Evolutionary conservation across 306 rosid species (phyloP).

Genomic region (Heteromeles arbutifolia): DNA sequence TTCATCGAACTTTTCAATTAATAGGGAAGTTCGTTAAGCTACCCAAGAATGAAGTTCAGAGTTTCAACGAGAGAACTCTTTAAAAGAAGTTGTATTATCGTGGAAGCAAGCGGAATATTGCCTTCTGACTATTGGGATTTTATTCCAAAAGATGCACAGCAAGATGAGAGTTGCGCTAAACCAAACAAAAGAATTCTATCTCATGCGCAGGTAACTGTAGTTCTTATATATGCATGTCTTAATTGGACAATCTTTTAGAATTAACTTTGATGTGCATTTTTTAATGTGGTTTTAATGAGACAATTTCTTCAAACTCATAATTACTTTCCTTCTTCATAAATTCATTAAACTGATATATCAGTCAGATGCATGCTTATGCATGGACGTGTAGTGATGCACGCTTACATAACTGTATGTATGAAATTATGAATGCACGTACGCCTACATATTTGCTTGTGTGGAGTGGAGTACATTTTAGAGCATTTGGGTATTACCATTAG

Average conservation of each 20-base stretch:
- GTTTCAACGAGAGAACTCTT: slow-evolving; percentile 63
- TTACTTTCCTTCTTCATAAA: neutral
- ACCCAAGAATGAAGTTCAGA: slow-evolving; percentile 68
- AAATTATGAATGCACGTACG: neutral
- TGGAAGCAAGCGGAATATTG: slow-evolving; percentile 48
- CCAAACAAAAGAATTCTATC: slow-evolving; percentile 64
- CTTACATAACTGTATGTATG: neutral
- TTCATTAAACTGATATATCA: neutral
- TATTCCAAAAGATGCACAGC: slow-evolving; percentile 55
- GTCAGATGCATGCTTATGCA: neutral
- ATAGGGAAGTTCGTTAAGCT: slow-evolving; percentile 55
- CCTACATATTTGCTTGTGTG: neutral
- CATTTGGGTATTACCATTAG: neutral
- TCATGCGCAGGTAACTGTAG: slow-evolving; percentile 60
- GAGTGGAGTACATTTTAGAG: neutral
- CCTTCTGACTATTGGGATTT: slow-evolving; percentile 83
- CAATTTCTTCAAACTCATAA: neutral
- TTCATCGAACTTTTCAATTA: slow-evolving; percentile 15
- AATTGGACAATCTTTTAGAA: slow-evolving; percentile 4
- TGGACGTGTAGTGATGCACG: neutral
- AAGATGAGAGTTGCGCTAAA: slow-evolving; percentile 43
- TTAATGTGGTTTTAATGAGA: neutral
- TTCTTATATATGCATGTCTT: neutral
- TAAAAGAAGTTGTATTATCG: slow-evolving; percentile 58
- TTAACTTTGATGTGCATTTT: neutral